phyloP scores from a whole-genome alignment of 2,329 filamentous ascomycete genomes.

The Fusarium piperis region DNA sequence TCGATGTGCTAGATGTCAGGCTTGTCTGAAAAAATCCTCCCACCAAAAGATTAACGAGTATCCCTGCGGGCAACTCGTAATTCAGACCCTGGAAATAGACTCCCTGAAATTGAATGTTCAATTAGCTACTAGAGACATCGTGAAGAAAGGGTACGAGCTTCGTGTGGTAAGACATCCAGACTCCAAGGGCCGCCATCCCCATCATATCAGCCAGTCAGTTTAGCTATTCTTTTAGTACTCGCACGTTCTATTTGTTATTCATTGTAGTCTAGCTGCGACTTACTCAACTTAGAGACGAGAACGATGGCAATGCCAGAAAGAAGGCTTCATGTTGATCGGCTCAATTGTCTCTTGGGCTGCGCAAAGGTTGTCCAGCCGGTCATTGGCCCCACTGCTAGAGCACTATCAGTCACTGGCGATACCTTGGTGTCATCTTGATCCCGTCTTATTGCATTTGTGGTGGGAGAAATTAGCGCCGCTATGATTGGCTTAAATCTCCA shows the following conservation, averaged over 20 bases:
- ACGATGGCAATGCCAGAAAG: neutral
- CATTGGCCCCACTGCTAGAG: too few relatives aligned
- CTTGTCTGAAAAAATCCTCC: neutral
- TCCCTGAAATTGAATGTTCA: neutral
- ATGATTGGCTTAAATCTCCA: too few relatives aligned
- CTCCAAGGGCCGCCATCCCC: neutral
- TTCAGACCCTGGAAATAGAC: neutral
- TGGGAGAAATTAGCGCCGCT: too few relatives aligned
- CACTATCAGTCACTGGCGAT: too few relatives aligned
- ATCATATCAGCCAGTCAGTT: too few relatives aligned
- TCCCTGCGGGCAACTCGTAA: neutral
- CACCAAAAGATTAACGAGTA: neutral
- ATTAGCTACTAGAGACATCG: neutral
- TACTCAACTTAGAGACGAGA: neutral
- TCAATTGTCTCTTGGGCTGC: too few relatives aligned
- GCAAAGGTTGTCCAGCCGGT: too few relatives aligned
- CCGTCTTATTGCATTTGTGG: too few relatives aligned
- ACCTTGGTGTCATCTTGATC: too few relatives aligned
- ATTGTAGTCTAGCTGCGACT: rapidly evolving
- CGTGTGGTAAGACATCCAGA: neutral
- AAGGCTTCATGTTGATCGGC: neutral
- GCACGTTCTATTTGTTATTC: neutral
- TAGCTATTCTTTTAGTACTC: neutral
- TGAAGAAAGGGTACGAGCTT: neutral
- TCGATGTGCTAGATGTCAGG: neutral